Conservation (phyloP, 2,329 filamentous ascomycete genomes). For the Scedosporium aurantiacum region DNA sequence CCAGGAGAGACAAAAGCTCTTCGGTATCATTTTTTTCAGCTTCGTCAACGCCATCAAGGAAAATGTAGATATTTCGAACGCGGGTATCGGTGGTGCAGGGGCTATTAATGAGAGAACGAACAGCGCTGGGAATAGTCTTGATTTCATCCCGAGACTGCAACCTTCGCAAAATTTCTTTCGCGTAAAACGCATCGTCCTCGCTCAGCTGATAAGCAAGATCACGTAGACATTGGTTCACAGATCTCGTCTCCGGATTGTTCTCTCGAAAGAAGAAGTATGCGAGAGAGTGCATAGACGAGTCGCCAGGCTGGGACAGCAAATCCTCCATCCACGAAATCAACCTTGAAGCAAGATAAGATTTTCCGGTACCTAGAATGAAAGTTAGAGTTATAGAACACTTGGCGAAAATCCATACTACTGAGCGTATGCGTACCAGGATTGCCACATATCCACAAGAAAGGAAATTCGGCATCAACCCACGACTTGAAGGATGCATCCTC, state of each 20-base stretch:
- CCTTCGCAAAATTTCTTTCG: slow-evolving; percentile 25
- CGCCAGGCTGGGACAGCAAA: slow-evolving; percentile 18
- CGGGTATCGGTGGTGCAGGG: slow-evolving; percentile 23
- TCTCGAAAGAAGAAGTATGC: slow-evolving; percentile 39
- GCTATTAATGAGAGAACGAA: slow-evolving; percentile 27
- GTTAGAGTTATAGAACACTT: neutral
- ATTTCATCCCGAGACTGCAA: slow-evolving; percentile 28
- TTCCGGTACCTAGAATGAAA: slow-evolving; percentile 25
- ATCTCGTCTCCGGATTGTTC: slow-evolving; percentile 33
- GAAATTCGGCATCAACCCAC: slow-evolving; percentile 27
- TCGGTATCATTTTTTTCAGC: slow-evolving; percentile 25
- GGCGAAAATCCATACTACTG: neutral
- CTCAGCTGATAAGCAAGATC: slow-evolving; percentile 36
- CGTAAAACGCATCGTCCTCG: slow-evolving; percentile 32
- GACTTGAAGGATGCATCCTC: slow-evolving; percentile 24
- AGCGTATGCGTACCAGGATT: slow-evolving; percentile 22
- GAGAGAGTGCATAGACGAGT: slow-evolving; percentile 14
- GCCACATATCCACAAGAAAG: slow-evolving; percentile 32
- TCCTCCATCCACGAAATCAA: slow-evolving; percentile 28
- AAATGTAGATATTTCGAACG: slow-evolving; percentile 27
- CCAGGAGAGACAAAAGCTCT: slow-evolving; percentile 21
- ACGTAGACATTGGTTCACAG: slow-evolving; percentile 31
- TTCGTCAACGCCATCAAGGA: slow-evolving; percentile 37
- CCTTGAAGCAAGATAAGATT: slow-evolving; percentile 32
- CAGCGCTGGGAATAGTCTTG: slow-evolving; percentile 31